These are phyloP conservation scores for Cladosporium sp. DNA, from an alignment of 2,329 filamentous ascomycete species.

Conservation along the genomic window DNA sequence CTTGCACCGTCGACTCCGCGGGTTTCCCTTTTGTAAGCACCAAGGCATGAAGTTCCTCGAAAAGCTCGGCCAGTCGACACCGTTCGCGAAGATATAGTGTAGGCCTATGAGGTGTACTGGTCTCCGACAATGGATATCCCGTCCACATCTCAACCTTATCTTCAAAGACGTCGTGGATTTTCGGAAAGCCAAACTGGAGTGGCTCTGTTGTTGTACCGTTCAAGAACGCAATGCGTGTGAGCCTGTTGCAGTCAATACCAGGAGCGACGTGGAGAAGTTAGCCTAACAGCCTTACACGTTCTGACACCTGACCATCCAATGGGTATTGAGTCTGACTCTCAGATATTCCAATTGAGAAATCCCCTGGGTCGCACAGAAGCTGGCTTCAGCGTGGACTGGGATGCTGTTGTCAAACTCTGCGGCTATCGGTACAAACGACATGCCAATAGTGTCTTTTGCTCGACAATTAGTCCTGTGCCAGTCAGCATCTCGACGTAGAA, in stretches of 20 bases:
- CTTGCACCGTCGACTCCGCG: background rate
- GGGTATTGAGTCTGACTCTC: constrained; percentile 20
- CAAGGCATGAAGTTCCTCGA: constrained; percentile 21
- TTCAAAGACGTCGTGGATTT: background rate
- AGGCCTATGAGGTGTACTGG: constrained; percentile 7
- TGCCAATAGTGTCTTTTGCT: constrained; percentile 22
- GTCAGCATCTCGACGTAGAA: background rate
- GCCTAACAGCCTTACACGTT: constrained; percentile 14
- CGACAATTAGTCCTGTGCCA: constrained; percentile 22
- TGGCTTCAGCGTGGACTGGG: background rate
- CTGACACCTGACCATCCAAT: constrained; percentile 21
- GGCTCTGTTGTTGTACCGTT: background rate
- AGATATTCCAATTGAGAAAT: constrained; percentile 2
- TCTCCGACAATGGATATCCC: constrained; percentile 16
- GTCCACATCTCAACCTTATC: background rate
- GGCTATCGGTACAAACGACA: constrained; percentile 19
- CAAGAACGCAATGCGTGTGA: constrained; percentile 4
- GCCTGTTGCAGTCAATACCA: background rate
- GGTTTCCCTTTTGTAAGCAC: background rate
- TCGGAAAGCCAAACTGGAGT: background rate
- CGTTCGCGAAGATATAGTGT: constrained; percentile 23
- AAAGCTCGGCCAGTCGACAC: constrained; percentile 17
- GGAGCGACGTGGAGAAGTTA: background rate
- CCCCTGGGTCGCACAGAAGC: background rate
- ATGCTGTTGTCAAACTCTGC: constrained; percentile 17